Conservation (phyloP, 2,329 filamentous ascomycete species). For the Microsporum ferrugineum region DNA sequence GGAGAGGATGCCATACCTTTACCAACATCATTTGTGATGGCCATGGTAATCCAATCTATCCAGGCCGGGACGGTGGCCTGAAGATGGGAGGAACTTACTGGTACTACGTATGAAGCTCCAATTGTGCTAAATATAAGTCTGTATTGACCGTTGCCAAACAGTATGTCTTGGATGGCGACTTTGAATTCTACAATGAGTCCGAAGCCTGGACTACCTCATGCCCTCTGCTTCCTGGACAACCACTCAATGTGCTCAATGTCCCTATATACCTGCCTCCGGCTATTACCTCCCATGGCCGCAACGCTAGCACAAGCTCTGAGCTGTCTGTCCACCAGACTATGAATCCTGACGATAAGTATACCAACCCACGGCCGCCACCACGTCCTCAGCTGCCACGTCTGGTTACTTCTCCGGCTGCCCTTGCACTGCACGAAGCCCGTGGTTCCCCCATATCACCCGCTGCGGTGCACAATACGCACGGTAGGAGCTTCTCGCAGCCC, state of each 20-base stretch:
- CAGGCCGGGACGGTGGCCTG: conserved; percentile 62
- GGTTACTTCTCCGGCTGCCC: conserved; percentile 31
- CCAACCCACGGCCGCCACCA: conserved; percentile 52
- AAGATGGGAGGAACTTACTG: conserved; percentile 92
- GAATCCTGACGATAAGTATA: conserved; percentile 65
- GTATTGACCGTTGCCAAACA: conserved; percentile 27
- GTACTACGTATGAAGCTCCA: conserved; percentile 63
- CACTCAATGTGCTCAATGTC: conserved; percentile 71
- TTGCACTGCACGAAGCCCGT: conserved; percentile 5
- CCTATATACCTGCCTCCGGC: conserved; percentile 52
- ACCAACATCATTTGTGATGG: conserved; percentile 77
- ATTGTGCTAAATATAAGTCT: neutral
- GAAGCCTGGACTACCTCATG: conserved; percentile 67
- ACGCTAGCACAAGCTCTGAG: conserved; percentile 48
- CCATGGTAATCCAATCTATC: conserved; percentile 40
- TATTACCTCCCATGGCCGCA: conserved; percentile 43
- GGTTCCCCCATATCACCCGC: conserved; percentile 19
- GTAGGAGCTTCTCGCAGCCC: conserved; percentile 27
- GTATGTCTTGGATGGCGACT: conserved; percentile 72
- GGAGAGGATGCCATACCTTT: conserved; percentile 81
- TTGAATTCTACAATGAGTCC: conserved; percentile 62
- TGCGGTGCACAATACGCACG: conserved; percentile 19
- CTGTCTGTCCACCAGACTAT: conserved; percentile 57
- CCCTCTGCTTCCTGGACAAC: conserved; percentile 77
- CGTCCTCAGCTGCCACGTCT: conserved; percentile 37